Evolutionary conservation across 345 rosid genomes (phyloP), one percentile per base, ranked within the genome.

Genomic region (Nasturtium officinale): DNA sequence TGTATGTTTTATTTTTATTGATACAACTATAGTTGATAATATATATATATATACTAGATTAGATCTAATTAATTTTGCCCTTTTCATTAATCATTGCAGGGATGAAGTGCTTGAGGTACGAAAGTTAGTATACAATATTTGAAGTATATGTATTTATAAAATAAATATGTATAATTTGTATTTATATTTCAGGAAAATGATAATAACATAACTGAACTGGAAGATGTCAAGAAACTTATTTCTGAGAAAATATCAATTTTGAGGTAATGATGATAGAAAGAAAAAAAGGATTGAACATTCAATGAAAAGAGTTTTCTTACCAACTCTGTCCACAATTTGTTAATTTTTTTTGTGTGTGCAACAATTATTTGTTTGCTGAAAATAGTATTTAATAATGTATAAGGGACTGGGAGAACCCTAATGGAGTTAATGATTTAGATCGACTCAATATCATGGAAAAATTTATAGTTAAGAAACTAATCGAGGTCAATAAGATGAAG

Each of bases 371-470:
- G 7, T 61, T 48, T 18, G 20, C 55, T 21, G 11, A 60, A 29
- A 15, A 0, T 0, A 40, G 2, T 29, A 1, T 18, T 38, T 40
- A 9, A 21, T 51, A 5, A 53, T 53, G 16, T 43, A 30, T 5
- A 53, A 72, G 63, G 18, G 33, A 54, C 10, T 72, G 77, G 70
- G 9, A 20, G 32, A 11, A 54, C 1, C 56, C 63, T 0, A 0
- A 16, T n/a, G 18, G 50, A 29, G 29, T 72, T 30, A 9, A 30
- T 43, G 77, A 72, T 54, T 21, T 72, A 15, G 25, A 9, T 3
- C 35, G 37, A 32, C 70, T 72, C 20, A 29, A 12, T 3, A 43
- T 72, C 17, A 72, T 72, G 64, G 63, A 63, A 21, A 28, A 23
- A 0, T 9, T 42, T 72, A 18, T 72, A 15, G 7, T 62, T 30